A percentile compares a stretch with the other conserved stretches of the same genome.
phyloP scores from a whole-genome alignment of 2,329 filamentous ascomycete genomes.

The Penicillium digitatum region DNA sequence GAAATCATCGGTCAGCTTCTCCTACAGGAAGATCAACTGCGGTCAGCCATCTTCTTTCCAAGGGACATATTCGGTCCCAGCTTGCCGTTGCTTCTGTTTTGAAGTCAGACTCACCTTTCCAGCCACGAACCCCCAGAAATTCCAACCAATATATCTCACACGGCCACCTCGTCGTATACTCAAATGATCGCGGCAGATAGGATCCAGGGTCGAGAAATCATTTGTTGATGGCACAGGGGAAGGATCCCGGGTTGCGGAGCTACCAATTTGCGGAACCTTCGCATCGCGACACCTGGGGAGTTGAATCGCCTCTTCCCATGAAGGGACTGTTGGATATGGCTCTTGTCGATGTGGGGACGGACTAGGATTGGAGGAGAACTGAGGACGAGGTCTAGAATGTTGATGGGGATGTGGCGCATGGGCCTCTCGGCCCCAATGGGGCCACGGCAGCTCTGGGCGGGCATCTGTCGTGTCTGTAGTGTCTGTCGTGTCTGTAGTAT shows the following conservation, averaged over 20 bases:
- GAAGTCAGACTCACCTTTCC: neutral
- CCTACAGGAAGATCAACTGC: neutral
- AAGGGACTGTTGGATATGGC: neutral
- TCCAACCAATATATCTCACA: neutral
- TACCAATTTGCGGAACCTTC: neutral
- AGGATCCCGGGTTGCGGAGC: neutral
- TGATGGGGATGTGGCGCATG: neutral
- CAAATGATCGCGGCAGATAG: neutral
- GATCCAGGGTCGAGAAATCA: neutral
- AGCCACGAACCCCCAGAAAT: neutral
- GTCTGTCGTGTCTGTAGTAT: too few species aligned
- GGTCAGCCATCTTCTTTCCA: neutral
- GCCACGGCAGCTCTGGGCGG: neutral
- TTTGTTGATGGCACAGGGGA: neutral
- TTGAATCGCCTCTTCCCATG: neutral
- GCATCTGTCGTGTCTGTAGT: neutral
- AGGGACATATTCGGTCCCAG: neutral
- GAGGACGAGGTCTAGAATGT: neutral
- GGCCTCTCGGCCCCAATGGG: neutral
- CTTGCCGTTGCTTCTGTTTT: neutral
- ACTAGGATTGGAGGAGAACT: neutral
- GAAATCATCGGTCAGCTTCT: neutral
- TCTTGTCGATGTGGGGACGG: neutral
- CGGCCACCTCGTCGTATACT: neutral
- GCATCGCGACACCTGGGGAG: neutral